Evolutionary conservation across 805 yeast genomes (phyloP), one percentile per base, ranked within the genome.

Genomic region (Yarrowia yakushimensis): DNA sequence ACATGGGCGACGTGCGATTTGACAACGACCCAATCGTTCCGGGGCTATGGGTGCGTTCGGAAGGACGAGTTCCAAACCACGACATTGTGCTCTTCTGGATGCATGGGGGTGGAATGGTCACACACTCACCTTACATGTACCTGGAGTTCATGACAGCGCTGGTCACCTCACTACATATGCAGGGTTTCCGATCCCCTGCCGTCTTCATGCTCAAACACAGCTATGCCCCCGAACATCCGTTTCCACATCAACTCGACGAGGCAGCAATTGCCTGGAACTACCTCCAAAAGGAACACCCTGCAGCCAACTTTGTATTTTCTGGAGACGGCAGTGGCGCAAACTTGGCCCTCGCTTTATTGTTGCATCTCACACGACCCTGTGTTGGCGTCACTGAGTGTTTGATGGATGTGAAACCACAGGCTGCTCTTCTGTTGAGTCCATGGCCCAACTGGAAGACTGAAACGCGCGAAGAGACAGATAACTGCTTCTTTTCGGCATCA

Each of bases 271-370:
- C 72, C 0, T 80, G 81, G 77, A 66, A 67, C 17, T 69, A 71
- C 50, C 63, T 77, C 7, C 63, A 66, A 0, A 30, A 62, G 7
- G 63, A 37, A 3, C 61, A 67, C 46, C 74, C 74, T 0, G 54
- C 63, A 0, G 69, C 80, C 0, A 71, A 71, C 23, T 52, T 52
- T 36, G 69, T 79, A 3, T 46, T 79, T 4, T 67, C 73, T 54
- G 85, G 85, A 0, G 84, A 82, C 60, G 80, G 84, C 0, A 69
- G 76, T 4, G 85, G 85, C 0, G 84, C 80, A 0, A 78, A 77
- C n/a, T 64, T 79, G 37, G 71, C 73, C 3, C 64, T 80, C 50
- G 67, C 77, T 12, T 66, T 78, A 59, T 61, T 80, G 55, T 70
- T 78, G 18, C 78, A 76, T 65, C 67, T 75, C 30, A 70, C 73